These are phyloP conservation scores for Cicer bijugum DNA, from an alignment of 306 rosid species.

Conservation along the genomic window DNA sequence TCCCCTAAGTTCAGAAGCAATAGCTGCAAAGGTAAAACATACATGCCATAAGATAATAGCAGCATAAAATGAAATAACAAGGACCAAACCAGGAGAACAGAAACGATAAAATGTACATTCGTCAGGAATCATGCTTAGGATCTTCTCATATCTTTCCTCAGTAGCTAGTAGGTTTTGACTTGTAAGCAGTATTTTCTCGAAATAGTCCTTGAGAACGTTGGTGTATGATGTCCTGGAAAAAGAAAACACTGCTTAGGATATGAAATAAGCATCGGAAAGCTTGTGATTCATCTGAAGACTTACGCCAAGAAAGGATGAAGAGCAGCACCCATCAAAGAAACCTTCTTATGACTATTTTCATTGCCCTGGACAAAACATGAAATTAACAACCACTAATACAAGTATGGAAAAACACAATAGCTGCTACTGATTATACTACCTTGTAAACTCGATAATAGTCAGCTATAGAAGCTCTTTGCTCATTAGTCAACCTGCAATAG, in stretches of 20 bases:
- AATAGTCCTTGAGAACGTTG: slow-evolving; percentile 70
- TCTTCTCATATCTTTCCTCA: slow-evolving; percentile 83
- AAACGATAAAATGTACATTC: slow-evolving; percentile 55
- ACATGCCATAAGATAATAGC: slow-evolving; percentile 32
- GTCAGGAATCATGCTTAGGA: slow-evolving; percentile 83
- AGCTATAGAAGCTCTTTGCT: slow-evolving; percentile 81
- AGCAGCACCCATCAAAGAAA: slow-evolving; percentile 63
- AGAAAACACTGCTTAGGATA: slow-evolving; percentile 41
- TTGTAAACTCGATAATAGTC: slow-evolving; percentile 85
- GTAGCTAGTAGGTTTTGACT: slow-evolving; percentile 73
- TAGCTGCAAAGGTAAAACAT: slow-evolving; percentile 63
- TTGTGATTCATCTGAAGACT: slow-evolving; percentile 46
- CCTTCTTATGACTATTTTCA: slow-evolving; percentile 82
- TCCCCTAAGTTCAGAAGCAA: slow-evolving; percentile 82
- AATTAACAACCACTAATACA: slow-evolving; percentile 27
- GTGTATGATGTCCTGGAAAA: slow-evolving; percentile 75
- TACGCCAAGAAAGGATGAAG: slow-evolving; percentile 88
- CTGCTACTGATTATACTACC: slow-evolving; percentile 50
- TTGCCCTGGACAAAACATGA: slow-evolving; percentile 69
- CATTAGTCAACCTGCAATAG: slow-evolving; percentile 74
- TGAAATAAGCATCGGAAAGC: slow-evolving; percentile 44
- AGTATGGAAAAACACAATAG: slow-evolving; percentile 17
- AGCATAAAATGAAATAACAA: slow-evolving; percentile 29
- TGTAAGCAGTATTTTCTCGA: slow-evolving; percentile 69
- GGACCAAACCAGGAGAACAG: not conserved